Evolutionary conservation across 2,329 filamentous ascomycete species (phyloP).

Genomic region (Trichoderma koningiopsis): DNA sequence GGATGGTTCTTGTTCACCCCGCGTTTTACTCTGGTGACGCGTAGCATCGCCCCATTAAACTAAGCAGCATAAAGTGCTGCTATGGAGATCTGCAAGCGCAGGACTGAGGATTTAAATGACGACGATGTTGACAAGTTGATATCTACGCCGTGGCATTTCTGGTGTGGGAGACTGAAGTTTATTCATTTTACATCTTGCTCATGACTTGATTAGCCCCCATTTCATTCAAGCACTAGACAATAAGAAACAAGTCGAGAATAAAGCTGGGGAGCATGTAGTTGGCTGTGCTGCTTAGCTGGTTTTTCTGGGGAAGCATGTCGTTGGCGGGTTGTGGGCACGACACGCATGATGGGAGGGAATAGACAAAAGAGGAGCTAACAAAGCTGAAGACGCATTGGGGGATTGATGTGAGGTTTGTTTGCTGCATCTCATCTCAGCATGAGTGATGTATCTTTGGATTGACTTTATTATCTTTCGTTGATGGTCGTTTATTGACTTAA

Average conservation of each 20-base stretch:
- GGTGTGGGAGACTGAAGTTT: not conserved
- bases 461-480: no score
- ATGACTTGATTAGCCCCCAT: not conserved
- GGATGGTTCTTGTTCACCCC: not conserved
- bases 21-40: not conserved
- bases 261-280: slow-evolving; percentile 32
- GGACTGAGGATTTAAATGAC: not conserved
- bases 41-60: not conserved
- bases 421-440: not conserved
- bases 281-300: slow-evolving; percentile 32
- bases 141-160: not conserved
- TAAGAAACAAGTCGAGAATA: not conserved
- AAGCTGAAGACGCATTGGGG: slow-evolving; percentile 62
- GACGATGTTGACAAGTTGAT: not conserved
- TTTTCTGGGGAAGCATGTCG: slow-evolving; percentile 35
- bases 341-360: slow-evolving; percentile 44
- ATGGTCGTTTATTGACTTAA: no score
- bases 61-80: not conserved
- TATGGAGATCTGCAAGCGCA: not conserved
- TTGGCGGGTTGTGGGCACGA: slow-evolving; percentile 35
- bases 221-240: not conserved
- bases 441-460: not conserved
- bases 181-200: not conserved
- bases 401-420: slow-evolving; percentile 49
- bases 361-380: slow-evolving; percentile 52